Evolutionary conservation across 2,329 filamentous ascomycete genomes (phyloP).

Genomic region (Rutstroemia sp.): DNA sequence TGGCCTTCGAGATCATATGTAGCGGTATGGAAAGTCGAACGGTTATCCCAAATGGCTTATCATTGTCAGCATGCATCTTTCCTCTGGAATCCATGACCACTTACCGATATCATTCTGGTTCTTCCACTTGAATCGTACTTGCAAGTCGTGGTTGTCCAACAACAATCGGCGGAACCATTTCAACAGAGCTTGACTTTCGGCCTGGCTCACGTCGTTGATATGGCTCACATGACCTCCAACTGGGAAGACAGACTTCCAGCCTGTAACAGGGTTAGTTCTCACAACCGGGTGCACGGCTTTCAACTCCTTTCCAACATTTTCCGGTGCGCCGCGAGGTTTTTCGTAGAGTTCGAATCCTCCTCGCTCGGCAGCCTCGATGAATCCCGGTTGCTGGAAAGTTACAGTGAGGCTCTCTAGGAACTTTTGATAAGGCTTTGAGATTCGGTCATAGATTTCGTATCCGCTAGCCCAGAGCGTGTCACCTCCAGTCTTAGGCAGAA

Average conservation of each 20-base stretch:
- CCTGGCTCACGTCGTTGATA: constrained; percentile 43
- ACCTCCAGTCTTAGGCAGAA: constrained; percentile 48
- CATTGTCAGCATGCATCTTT: neutral
- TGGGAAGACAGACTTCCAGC: constrained; percentile 49
- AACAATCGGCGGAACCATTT: constrained; percentile 45
- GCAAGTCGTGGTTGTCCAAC: constrained; percentile 48
- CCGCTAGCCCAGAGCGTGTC: constrained; percentile 60
- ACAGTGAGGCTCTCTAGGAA: constrained; percentile 54
- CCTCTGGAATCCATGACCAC: neutral
- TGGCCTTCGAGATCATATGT: constrained; percentile 45
- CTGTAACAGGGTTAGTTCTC: constrained; percentile 50
- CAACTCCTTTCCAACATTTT: constrained; percentile 41
- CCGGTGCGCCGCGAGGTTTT: constrained; percentile 39
- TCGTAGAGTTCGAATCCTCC: constrained; percentile 41
- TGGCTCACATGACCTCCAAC: constrained; percentile 42
- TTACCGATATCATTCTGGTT: constrained; percentile 27
- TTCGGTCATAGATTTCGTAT: constrained; percentile 59
- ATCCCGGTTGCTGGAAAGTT: constrained; percentile 43
- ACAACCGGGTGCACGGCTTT: constrained; percentile 47
- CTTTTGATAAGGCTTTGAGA: constrained; percentile 46
- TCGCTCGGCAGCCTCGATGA: constrained; percentile 39
- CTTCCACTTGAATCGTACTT: constrained; percentile 37
- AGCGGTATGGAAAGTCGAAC: constrained; percentile 45
- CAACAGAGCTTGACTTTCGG: constrained; percentile 42
- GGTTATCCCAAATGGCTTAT: constrained; percentile 49